Conservation (phyloP, 2,329 filamentous ascomycete genomes). For the Neoarthrinium moseri region DNA sequence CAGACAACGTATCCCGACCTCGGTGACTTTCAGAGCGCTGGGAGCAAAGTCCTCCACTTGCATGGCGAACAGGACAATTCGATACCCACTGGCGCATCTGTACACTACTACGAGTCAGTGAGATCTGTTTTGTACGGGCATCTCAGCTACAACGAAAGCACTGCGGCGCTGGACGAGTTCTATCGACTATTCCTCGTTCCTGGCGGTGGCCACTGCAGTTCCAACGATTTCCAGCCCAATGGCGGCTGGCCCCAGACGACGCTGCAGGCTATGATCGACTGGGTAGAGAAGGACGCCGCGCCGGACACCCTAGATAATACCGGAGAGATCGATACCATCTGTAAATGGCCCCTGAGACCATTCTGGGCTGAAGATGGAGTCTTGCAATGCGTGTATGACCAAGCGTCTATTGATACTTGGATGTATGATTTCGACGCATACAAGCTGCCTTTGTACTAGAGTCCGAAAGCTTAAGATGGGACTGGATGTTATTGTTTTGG, state of each 20-base stretch:
- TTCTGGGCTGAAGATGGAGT: slow-evolving; percentile 34
- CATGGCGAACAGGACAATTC: slow-evolving; percentile 50
- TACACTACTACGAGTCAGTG: slow-evolving; percentile 43
- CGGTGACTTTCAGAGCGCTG: slow-evolving; percentile 37
- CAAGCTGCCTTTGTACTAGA: slow-evolving; percentile 15
- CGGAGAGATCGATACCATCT: slow-evolving; percentile 35
- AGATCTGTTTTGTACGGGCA: slow-evolving; percentile 46
- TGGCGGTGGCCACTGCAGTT: slow-evolving; percentile 48
- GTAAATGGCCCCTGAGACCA: slow-evolving; percentile 41
- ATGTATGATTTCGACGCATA: slow-evolving; percentile 18
- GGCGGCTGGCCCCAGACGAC: slow-evolving; percentile 43
- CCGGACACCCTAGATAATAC: slow-evolving; percentile 41
- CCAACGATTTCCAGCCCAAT: slow-evolving; percentile 36
- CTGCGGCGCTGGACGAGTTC: slow-evolving; percentile 45
- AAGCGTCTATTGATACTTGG: slow-evolving; percentile 16
- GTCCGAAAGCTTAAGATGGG: no score
- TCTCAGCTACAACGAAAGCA: slow-evolving; percentile 34
- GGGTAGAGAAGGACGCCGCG: slow-evolving; percentile 48
- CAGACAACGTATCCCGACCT: slow-evolving; percentile 45
- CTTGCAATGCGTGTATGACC: slow-evolving; percentile 19
- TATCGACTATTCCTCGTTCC: slow-evolving; percentile 39
- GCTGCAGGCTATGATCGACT: slow-evolving; percentile 45
- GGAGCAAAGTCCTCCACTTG: slow-evolving; percentile 51
- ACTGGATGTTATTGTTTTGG: no score
- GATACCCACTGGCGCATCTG: slow-evolving; percentile 46